Evolutionary conservation across 106 monocot genomes (phyloP).

Genomic region (Acorus gramineus): DNA sequence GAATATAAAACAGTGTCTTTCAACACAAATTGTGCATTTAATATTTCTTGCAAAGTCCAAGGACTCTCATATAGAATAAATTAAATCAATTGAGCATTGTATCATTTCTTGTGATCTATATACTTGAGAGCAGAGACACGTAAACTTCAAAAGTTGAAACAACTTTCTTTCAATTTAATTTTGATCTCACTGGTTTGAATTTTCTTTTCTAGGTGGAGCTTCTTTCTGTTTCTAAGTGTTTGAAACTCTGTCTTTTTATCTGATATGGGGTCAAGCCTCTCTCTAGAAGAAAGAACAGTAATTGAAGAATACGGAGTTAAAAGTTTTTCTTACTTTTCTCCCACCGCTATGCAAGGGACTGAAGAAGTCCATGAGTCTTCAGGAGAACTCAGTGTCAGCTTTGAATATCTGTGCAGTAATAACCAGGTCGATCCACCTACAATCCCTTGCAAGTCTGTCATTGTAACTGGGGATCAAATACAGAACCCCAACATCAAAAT

Average conservation of each 20-base stretch:
- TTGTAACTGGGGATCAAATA: slow-evolving; percentile 12
- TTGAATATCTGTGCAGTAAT: slow-evolving; percentile 54
- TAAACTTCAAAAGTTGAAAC: too few relatives aligned
- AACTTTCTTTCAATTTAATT: neutral
- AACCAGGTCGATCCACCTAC: slow-evolving; percentile 2
- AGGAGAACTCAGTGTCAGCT: slow-evolving; percentile 69
- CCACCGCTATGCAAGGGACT: slow-evolving; percentile 18
- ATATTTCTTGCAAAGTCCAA: too few relatives aligned
- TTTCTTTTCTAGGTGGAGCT: slow-evolving; percentile 18
- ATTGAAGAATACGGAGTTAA: neutral
- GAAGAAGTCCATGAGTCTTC: slow-evolving; percentile 10
- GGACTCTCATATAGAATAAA: too few relatives aligned
- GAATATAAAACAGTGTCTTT: too few relatives aligned
- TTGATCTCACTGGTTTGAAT: neutral
- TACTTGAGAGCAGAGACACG: too few relatives aligned
- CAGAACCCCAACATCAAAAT: slow-evolving; percentile 14
- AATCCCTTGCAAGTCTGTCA: slow-evolving; percentile 16
- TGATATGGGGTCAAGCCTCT: neutral
- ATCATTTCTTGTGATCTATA: too few relatives aligned
- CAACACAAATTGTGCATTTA: too few relatives aligned
- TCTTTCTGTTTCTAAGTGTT: slow-evolving; percentile 30
- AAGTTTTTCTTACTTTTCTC: slow-evolving; percentile 6
- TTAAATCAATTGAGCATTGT: too few relatives aligned
- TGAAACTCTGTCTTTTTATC: slow-evolving; percentile 16
- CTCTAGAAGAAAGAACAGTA: neutral